A percentile compares a stretch with the other conserved stretches of the same genome.
These are phyloP conservation scores for Lactarius pseudohatsudake DNA, from an alignment of 768 basidiomycete species.

Conservation along the genomic window DNA sequence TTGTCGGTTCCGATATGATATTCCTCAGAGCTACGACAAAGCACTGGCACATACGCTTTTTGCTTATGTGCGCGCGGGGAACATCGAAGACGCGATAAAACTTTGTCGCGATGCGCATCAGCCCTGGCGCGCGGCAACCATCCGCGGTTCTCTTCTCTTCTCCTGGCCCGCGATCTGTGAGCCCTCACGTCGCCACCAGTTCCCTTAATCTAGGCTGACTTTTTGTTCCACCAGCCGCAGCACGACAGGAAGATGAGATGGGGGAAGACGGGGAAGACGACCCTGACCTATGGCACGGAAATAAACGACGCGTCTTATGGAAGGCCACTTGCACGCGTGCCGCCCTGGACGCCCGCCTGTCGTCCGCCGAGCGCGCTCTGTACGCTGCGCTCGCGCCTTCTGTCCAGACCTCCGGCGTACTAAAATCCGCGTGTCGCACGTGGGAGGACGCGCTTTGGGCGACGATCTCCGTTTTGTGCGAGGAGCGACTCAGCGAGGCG, in stretches of 20 bases:
- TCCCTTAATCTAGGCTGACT: background rate
- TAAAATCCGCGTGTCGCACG: conserved; percentile 74
- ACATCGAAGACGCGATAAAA: conserved; percentile 80
- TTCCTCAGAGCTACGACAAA: conserved; percentile 74
- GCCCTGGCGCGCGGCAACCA: conserved; percentile 88
- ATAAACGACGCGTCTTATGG: conserved; percentile 78
- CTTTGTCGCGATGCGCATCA: conserved; percentile 81
- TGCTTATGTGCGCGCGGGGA: conserved; percentile 80
- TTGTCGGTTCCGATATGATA: background rate
- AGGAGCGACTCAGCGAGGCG: conserved; percentile 73
- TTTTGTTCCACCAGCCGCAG: conserved; percentile 45
- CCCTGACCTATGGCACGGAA: conserved; percentile 65
- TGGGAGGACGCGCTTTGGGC: conserved; percentile 99
- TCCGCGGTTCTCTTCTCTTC: conserved; percentile 80
- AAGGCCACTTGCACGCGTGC: conserved; percentile 80
- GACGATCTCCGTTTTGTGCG: conserved; percentile 74
- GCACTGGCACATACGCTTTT: conserved; percentile 75
- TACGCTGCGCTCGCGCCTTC: conserved; percentile 85
- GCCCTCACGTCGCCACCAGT: conserved; percentile 30
- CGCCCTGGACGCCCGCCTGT: conserved; percentile 66
- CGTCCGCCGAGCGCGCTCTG: conserved; percentile 70
- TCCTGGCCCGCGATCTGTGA: conserved; percentile 71
- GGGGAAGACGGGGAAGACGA: conserved; percentile 46
- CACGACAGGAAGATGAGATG: conserved; percentile 46
- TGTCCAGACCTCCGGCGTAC: conserved; percentile 58